A percentile compares a stretch with the other conserved stretches of the same genome.
Conservation (phyloP, 306 rosid genomes). For the Glycine tomentella region DNA sequence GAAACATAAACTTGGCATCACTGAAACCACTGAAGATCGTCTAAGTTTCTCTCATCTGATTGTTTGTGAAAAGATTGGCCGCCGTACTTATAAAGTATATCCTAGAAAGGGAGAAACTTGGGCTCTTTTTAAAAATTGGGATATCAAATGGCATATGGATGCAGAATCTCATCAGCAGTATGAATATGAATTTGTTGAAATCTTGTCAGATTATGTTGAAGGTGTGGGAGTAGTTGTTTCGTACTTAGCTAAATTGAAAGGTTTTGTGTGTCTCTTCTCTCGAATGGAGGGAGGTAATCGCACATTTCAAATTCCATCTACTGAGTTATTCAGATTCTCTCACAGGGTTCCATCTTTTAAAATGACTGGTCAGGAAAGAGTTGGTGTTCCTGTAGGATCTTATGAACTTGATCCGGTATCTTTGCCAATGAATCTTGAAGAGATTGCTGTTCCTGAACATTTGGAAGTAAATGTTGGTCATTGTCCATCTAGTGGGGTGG, state of each 20-base stretch:
- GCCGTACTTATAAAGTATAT: slow-evolving; percentile 51
- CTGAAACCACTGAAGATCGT: slow-evolving; percentile 47
- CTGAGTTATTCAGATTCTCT: slow-evolving; percentile 78
- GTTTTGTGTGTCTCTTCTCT: slow-evolving; percentile 73
- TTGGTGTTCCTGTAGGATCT: slow-evolving; percentile 74
- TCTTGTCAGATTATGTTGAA: slow-evolving; percentile 64
- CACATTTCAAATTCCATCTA: slow-evolving; percentile 56
- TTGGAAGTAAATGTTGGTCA: slow-evolving; percentile 40
- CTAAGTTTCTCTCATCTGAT: slow-evolving; percentile 80
- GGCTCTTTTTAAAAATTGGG: slow-evolving; percentile 91
- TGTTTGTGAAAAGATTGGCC: slow-evolving; percentile 51
- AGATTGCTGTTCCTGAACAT: slow-evolving; percentile 48
- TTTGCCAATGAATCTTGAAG: slow-evolving; percentile 57
- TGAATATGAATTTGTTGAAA: slow-evolving; percentile 76
- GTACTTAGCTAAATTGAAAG: slow-evolving; percentile 72
- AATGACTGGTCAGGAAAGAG: slow-evolving; percentile 80
- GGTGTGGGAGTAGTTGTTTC: slow-evolving; percentile 75
- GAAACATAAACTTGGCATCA: slow-evolving; percentile 53
- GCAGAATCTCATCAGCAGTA: slow-evolving; percentile 47
- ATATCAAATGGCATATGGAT: slow-evolving; percentile 64
- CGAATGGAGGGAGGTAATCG: slow-evolving; percentile 50
- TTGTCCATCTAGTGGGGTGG: background rate
- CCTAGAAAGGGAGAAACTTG: slow-evolving; percentile 89
- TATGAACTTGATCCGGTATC: slow-evolving; percentile 85
- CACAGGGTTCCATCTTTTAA: slow-evolving; percentile 83